Evolutionary conservation across 1,139 yeast species (phyloP), one percentile per base, ranked within the genome.

Genomic region (Saccharomyces hybrid): DNA sequence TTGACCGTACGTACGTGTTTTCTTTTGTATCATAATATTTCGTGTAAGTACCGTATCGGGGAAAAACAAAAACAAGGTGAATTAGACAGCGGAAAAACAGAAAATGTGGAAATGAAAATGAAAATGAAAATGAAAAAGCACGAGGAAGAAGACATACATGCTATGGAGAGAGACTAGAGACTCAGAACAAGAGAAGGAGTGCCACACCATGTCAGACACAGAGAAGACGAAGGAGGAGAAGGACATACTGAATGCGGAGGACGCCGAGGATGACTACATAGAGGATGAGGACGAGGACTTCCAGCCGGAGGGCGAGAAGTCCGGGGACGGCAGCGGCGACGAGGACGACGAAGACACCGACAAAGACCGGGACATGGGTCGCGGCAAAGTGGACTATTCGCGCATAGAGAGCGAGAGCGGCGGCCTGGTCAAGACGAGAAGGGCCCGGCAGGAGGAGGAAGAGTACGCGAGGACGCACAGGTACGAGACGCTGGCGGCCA

Each of bases 241-340:
- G 31, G 55, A 55, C n/a, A 57, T 54, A 3, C 62, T 51, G 2
- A 57, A 55, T 4, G 64, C 54, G 5, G 62, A 56, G 7, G 62
- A 59, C 6, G 58, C 53, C 5, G 71, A 69, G 5, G 78, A 73
- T 31, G 74, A 68, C 9, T 81, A 82, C 56, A 74, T 77, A 47
- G 88, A 83, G 59, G 84, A 82, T 52, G 88, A 83, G 47, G 87
- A 83, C 57, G 86, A 81, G 53, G 88, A 84, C 60, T 84, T 78
- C 66, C 79, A 79, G 55, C 86, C 86, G 14, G 73, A 71, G 27
- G 62, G 64, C 51, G 58, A 51, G 16, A 50, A 44, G 38, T 38
- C 54, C 54, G 34, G 62, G 14, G 66, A 62, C 11, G 64, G 60
- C 42, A 63, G 59, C 14, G 62, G 60, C 4, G 59, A 59, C 6